These are phyloP conservation scores for Strigomonas galati DNA, from an alignment of 208 protist genomes.

Conservation along the genomic window DNA sequence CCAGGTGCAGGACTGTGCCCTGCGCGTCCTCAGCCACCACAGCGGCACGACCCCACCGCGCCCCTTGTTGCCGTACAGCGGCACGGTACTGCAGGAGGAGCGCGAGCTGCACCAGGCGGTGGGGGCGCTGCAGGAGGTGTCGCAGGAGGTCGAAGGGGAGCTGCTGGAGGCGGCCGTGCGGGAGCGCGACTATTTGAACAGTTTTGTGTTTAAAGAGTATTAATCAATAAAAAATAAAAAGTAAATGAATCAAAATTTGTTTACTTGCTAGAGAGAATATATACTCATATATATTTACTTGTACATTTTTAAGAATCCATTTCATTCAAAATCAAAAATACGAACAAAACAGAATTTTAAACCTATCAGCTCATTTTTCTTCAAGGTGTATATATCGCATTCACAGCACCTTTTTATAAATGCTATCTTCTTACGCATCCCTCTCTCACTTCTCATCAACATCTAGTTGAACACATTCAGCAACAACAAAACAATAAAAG, in stretches of 20 bases:
- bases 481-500: neutral
- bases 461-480: neutral
- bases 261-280: neutral
- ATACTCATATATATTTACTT: conserved; percentile 5
- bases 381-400: neutral
- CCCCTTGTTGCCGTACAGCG: neutral
- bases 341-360: neutral
- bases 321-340: conserved; percentile 3
- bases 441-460: neutral
- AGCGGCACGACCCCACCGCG: neutral
- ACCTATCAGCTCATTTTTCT: neutral
- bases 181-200: conserved; percentile 9
- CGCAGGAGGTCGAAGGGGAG: neutral
- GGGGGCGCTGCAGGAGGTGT: neutral
- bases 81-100: conserved; percentile 8
- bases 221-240: too few species aligned
- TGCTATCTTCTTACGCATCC: neutral
- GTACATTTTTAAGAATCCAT: neutral
- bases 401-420: neutral
- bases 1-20: conserved; percentile 10
- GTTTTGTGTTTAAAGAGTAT: neutral
- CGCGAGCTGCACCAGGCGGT: conserved; percentile 6
- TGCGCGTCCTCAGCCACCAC: conserved; percentile 11
- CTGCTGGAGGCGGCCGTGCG: neutral
- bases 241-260: too few species aligned